Evolutionary conservation across 2,329 filamentous ascomycete genomes (phyloP).

Genomic region (Amauroascus verrucosus): DNA sequence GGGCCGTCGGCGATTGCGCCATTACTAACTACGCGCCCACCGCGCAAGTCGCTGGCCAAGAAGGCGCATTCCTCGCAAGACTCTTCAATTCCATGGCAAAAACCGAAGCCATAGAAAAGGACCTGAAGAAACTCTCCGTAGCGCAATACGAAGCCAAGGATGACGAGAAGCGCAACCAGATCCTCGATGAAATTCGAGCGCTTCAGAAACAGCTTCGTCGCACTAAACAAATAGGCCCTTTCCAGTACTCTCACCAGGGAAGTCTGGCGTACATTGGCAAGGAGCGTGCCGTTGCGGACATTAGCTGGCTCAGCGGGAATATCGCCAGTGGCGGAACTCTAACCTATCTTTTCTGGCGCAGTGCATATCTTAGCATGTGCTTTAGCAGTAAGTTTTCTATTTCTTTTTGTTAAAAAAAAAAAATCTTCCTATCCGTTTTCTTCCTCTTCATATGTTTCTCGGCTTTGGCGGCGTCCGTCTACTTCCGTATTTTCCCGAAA

Average conservation of each 20-base stretch:
- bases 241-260: constrained; percentile 97
- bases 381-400: constrained; percentile 85
- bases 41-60: constrained; percentile 90
- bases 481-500: constrained; percentile 6
- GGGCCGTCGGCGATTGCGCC: constrained; percentile 95
- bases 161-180: constrained; percentile 47
- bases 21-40: constrained; percentile 96
- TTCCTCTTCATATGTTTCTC: not conserved
- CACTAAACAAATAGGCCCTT: constrained; percentile 91
- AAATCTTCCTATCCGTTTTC: not conserved
- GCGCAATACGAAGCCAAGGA: constrained; percentile 58
- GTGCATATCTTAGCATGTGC: constrained; percentile 98
- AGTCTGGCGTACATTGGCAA: constrained; percentile 95
- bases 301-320: constrained; percentile 95
- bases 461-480: no score
- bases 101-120: constrained; percentile 68
- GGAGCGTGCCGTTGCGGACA: constrained; percentile 94
- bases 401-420: no score
- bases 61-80: constrained; percentile 86
- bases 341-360: constrained; percentile 97
- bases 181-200: constrained; percentile 68
- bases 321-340: constrained; percentile 84
- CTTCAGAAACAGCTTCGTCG: constrained; percentile 78
- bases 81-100: constrained; percentile 99
- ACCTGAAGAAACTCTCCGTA: constrained; percentile 59